Evolutionary conservation across 129 eudicot species (phyloP), one percentile per base, ranked within the genome.

Genomic region (Flaveria brownii): DNA sequence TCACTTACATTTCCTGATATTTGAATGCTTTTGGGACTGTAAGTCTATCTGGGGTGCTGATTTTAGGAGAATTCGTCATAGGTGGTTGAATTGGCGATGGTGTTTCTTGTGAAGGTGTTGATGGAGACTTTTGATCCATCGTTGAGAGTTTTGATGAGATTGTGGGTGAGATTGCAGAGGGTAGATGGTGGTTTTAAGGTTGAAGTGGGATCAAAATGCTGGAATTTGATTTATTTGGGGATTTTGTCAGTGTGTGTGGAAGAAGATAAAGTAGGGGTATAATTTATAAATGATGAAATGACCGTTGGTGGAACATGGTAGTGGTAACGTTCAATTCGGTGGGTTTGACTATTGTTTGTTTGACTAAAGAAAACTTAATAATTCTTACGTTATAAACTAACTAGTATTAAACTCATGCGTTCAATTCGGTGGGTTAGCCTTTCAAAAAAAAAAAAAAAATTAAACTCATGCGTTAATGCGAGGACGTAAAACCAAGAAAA

Each of bases 21-120:
- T 87, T 92, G 80, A 92, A 86, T 72, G 98, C 85, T 75, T 92
- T 86, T 23, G 96, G 98, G 72, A 92, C 87, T 70, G 83, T 86
- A 22, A 92, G 92, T 20, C 94, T 91, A 75, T 86, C 93, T 23
- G 92, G 94, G 50, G 92, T 85, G 73, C 6, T 49, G 50, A 45
- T 9, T 45, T 45, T 45, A 45, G 50, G 50, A 9, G 50, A 45
- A 45, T 45, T 45, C 50, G 1, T 45, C 14, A 36, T 36, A 36
- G 5, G 41, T 36, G 41, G 41, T 36, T 36, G 41, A 36, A 36
- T 36, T 36, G 41, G 41, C 1, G 50, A 49, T 69, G 82, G 72
- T 9, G 74, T 52, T 67, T 67, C 68, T 36, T 36, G 41, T 36
- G 41, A 36, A 11, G 68, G 74, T 36, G 72, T 71, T 20, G 23